Evolutionary conservation across 805 yeast species (phyloP), one percentile per base, ranked within the genome.

Genomic region (Sugiyamaella lignohabitans): DNA sequence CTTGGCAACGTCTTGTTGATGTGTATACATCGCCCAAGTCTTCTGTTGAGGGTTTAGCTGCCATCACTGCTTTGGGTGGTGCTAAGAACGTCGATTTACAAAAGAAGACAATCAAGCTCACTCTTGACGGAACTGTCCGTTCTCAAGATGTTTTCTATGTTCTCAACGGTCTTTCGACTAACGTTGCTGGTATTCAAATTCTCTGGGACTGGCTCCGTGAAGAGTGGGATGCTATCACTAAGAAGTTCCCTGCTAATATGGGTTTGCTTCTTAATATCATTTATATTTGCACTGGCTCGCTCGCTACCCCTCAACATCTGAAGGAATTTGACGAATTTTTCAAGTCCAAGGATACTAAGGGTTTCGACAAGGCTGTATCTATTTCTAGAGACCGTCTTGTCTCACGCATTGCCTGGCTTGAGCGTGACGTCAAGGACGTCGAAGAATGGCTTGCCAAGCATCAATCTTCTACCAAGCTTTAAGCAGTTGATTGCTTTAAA

Each of bases 261-360:
- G 74, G 87, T 20, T 79, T 88, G 86, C 72, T 91, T 57, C 84
- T 91, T 18, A 71, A 82, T 17, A 80, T 93, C 49, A 84, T 91
- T 35, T 70, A 73, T 27, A 53, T 84, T 30, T 68, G 81, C 41
- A 74, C 85, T 35, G 66, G 79, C 20, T 79, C 83, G 1, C 82
- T 79, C 66, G 74, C 87, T 23, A 75, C 76, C 45, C 63, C 65
- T 32, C 76, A 71, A 29, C 78, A 79, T 52, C 72, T 72, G 54
- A 69, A 71, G 19, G 74, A 72, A 75, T 80, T 71, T 79, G 61
- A 61, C 38, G 46, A 46, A 10, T 79, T 78, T 59, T 79, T 79
- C 55, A 59, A 55, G 8, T 61, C 57, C 46, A 72, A 70, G 58
- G 75, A 78, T 52, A 68, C 72, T 35, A 66, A 66, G 50, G 83